Conservation (phyloP, 108 stramenopile species). For the Nitzschia sp. region DNA sequence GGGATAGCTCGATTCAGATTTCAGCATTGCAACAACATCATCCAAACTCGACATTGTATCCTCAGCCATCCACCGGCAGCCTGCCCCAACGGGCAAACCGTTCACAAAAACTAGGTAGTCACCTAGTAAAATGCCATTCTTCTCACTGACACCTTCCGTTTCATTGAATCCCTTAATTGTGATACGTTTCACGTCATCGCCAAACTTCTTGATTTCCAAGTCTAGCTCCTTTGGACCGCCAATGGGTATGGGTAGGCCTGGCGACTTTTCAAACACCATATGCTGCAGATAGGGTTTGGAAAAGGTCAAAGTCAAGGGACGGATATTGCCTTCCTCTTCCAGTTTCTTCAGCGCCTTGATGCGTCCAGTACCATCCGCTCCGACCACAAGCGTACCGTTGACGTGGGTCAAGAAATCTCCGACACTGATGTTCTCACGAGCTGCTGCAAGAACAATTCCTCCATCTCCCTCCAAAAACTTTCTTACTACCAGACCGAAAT, state of each 20-base stretch:
- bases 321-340: conserved; percentile 51
- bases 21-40: conserved; percentile 62
- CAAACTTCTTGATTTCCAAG: conserved; percentile 47
- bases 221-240: conserved; percentile 76
- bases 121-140: conserved; percentile 69
- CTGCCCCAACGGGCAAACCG: conserved; percentile 82
- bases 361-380: conserved; percentile 55
- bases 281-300: conserved; percentile 57
- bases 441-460: conserved; percentile 56
- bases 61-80: conserved; percentile 62
- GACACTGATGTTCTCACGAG: conserved; percentile 44
- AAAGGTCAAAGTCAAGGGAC: conserved; percentile 72
- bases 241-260: conserved; percentile 20
- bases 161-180: conserved; percentile 63
- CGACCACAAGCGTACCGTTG: conserved; percentile 65
- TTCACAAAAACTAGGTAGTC: conserved; percentile 85
- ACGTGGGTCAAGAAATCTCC: conserved; percentile 70
- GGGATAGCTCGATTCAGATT: conserved; percentile 52
- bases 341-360: conserved; percentile 52
- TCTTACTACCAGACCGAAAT: conserved; percentile 56
- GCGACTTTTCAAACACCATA: conserved; percentile 47
- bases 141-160: conserved; percentile 70
- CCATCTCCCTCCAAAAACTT: conserved; percentile 54
- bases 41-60: conserved; percentile 34
- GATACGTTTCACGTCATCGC: conserved; percentile 46